A percentile compares a stretch with the other conserved stretches of the same genome.
These are phyloP conservation scores for Trichoderma asperellum DNA, from an alignment of 2,329 filamentous ascomycete genomes.

Conservation along the genomic window DNA sequence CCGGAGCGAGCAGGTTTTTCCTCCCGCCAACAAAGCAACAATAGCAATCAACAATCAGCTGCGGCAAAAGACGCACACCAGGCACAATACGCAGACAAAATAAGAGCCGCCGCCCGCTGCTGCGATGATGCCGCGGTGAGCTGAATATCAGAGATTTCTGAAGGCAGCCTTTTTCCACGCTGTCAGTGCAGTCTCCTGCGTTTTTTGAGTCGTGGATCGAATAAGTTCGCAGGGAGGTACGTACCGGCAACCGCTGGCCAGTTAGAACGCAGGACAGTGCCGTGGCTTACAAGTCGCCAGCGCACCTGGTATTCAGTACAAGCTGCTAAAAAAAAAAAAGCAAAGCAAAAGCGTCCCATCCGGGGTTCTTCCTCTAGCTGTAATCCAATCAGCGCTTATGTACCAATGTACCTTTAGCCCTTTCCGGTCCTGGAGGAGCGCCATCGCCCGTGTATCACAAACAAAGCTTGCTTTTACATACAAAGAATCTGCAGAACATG, in stretches of 20 bases:
- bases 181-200: constrained; percentile 38
- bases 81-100: constrained; percentile 26
- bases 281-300: background rate
- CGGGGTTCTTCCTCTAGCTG: constrained; percentile 38
- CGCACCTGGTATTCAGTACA: background rate
- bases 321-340: constrained; percentile 27
- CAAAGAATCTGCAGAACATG: background rate
- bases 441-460: constrained; percentile 20
- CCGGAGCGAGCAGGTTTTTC: constrained; percentile 27
- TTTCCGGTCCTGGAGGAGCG: constrained; percentile 31
- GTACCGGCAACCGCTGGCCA: constrained; percentile 8
- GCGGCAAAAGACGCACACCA: constrained; percentile 29
- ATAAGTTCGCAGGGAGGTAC: constrained; percentile 33
- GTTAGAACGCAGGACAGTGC: no score
- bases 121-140: constrained; percentile 32
- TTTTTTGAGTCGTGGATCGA: constrained; percentile 48
- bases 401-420: constrained; percentile 2
- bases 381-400: constrained; percentile 35
- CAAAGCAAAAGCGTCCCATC: constrained; percentile 30
- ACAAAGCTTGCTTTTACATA: background rate
- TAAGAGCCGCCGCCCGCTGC: constrained; percentile 25
- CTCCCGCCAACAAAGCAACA: constrained; percentile 21
- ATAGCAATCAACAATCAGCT: constrained; percentile 29
- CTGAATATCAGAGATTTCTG: constrained; percentile 34
- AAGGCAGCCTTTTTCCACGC: constrained; percentile 28